Conservation (phyloP, 208 protist genomes). For the Strigomonas culicis region DNA sequence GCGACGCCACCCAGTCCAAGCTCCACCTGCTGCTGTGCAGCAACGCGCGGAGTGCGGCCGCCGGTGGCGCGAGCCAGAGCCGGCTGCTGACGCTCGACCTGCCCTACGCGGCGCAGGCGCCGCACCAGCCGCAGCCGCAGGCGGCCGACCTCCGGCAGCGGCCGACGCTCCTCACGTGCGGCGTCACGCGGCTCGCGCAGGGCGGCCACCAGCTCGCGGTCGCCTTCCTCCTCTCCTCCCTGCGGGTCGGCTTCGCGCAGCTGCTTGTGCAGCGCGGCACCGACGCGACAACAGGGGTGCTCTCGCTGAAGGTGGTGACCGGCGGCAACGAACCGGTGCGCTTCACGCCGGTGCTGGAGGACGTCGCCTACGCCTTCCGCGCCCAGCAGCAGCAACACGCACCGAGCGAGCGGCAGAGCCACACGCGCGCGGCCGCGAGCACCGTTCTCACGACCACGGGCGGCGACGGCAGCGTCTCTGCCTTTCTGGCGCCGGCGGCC, state of each 20-base stretch:
- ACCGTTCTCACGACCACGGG: neutral
- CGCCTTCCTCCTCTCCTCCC: conserved; percentile 44
- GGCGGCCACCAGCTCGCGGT: conserved; percentile 55
- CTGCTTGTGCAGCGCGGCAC: conserved; percentile 9
- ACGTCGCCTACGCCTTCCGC: too few relatives aligned
- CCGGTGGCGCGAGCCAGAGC: conserved; percentile 38
- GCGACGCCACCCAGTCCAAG: neutral
- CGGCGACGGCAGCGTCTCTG: neutral
- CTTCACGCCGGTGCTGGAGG: too few relatives aligned
- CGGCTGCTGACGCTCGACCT: conserved; percentile 68
- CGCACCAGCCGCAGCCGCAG: conserved; percentile 4
- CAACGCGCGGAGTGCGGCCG: conserved; percentile 37
- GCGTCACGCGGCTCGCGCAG: conserved; percentile 44
- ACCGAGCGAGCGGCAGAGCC: neutral
- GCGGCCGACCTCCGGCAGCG: neutral
- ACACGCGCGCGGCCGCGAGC: neutral
- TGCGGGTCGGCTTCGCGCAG: conserved; percentile 13
- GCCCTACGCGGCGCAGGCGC: conserved; percentile 15
- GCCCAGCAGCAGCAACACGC: too few relatives aligned
- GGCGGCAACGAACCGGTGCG: too few relatives aligned
- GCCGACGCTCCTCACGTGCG: conserved; percentile 52
- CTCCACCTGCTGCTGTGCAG: conserved; percentile 56
- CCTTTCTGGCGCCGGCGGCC: conserved; percentile 7
- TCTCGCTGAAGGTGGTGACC: too few relatives aligned
- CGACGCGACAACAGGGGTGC: neutral